Evolutionary conservation across 1,284 basidiomycete species (phyloP).

Genomic region (Ustilago loliicola): DNA sequence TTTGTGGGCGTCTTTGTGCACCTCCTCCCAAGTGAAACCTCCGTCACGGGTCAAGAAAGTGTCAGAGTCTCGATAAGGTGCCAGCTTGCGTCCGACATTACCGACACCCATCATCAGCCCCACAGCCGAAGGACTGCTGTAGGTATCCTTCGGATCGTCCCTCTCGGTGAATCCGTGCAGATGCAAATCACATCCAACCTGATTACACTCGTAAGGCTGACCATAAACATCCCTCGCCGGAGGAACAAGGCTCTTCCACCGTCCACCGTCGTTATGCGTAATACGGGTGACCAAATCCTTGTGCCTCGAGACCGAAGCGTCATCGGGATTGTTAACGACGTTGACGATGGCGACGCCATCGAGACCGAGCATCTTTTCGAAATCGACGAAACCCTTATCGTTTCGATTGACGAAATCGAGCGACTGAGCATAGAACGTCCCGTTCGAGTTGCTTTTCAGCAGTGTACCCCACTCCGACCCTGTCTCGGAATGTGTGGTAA

Average conservation of each 20-base stretch:
- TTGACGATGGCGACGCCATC: constrained; percentile 97
- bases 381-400: constrained; percentile 88
- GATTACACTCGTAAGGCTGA: constrained; percentile 80
- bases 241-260: constrained; percentile 85
- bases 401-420: constrained; percentile 91
- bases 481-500: constrained; percentile 85
- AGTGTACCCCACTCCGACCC: constrained; percentile 88
- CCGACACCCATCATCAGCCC: constrained; percentile 96
- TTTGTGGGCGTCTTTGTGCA: constrained; percentile 96
- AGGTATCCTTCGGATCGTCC: constrained; percentile 87
- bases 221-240: constrained; percentile 84
- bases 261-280: constrained; percentile 96
- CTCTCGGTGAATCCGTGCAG: constrained; percentile 97
- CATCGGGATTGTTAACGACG: constrained; percentile 83
- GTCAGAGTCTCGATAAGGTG: constrained; percentile 86
- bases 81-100: constrained; percentile 89
- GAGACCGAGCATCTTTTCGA: constrained; percentile 96
- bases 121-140: constrained; percentile 89
- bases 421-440: constrained; percentile 92
- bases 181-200: constrained; percentile 85
- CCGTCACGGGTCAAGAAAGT: constrained; percentile 96
- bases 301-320: constrained; percentile 79
- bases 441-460: constrained; percentile 95
- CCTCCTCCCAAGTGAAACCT: constrained; percentile 97
- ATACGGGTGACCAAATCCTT: constrained; percentile 89